Base-by-base conservation (phyloP, 1,284 basidiomycete species). In the Peniophora sp. region DNA sequence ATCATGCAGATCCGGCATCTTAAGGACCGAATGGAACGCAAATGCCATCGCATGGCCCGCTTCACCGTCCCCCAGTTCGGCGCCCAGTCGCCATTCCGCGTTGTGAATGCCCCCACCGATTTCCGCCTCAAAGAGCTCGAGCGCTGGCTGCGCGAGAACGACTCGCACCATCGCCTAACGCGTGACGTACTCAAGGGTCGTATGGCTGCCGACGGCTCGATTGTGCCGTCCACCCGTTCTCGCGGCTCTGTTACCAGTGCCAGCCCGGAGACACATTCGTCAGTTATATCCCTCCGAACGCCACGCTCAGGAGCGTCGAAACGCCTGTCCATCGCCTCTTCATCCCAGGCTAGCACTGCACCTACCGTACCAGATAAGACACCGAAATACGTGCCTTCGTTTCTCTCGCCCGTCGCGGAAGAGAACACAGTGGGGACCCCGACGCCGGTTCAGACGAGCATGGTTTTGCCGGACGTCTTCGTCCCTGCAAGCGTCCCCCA, bases 21-120 rank as follows among this genome's bases (percentile, higher is more conserved):
- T 58, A 87, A 87, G 67, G 85, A 87, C 62, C 75, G 85, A 49
- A 85, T 88, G 83, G 78, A 86, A 55, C 81, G 83, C 64, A 87
- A 87, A 59, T 85, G 82, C 62, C 79, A 80, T 56, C 76, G 79
- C 54, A 67, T 86, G 46, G 63, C 64, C 63, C 76, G 63, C 57
- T 71, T 65, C 55, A 60, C 63, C 47, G 66, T 70, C 12, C 58
- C 66, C 41, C 62, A 67, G 6, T 55, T 58, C 67, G 66, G 62
- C 66, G 66, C 62, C 58, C 61, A 54, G 64, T 55, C 49, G 67
- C 51, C 53, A 42, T 84, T 85, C 62, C 77, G 81, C 54, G 80
- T 81, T 10, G 67, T 84, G 39, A 71, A 83, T 47, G 83, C 85
- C 0, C 83, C 85, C 1, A 61, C 74, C 34, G 84, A 88, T 62